Base-by-base conservation (phyloP, 2,329 filamentous ascomycete species). In the Tolypocladium ophioglossoides region DNA sequence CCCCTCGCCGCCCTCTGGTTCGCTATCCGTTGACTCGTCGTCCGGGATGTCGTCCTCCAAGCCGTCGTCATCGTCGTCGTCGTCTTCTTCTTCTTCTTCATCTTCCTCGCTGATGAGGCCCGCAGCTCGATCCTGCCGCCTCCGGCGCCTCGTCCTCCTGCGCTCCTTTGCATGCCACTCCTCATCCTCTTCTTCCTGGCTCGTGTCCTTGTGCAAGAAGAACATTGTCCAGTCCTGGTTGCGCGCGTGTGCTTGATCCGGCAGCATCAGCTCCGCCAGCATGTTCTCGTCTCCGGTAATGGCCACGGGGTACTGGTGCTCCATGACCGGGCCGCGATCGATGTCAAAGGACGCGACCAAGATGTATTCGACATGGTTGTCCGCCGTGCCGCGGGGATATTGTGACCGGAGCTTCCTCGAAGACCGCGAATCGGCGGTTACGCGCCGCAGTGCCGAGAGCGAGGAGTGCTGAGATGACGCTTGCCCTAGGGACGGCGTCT, bases 191-290 rank as follows among this genome's bases (percentile, higher is more conserved):
- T 92, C 88, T 56, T 89, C 86, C 51, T 86, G 84, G 56, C 84
- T 91, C 4, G 86, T 89, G 68, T 99, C 94, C 69, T 97, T 97
- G 74, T 99, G 94, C 54, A 99, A 70, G 68, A 99, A 99, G 75
- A 99, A 99, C 54, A 97, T 96, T 44, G 94, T 99, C 94, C 94
- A 99, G 69, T 99, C 94, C 72, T 97, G 91, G 65, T 88, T 92
- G 40, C 94, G 83, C 57, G 94, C 84, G 72, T 99, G 94, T 24
- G 92, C 91, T 71, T 97, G 92, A 70, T 99, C 94, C 0, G 94
- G 94, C 68, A 99, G 75, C 94, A 99, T 99, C 65, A 99, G 82
- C 75, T 99, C 94, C 8, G 94, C 94, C 66, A 99, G 74, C 91
- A 97, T 97, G 65, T 95, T 87, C 74, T 99, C 94, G 68, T 99